Percentiles rank a stretch among this genome's conserved stretches.
These are phyloP conservation scores for Umbelopsis vinacea DNA, from an alignment of 192 early-diverging fungal species.

Conservation along the genomic window DNA sequence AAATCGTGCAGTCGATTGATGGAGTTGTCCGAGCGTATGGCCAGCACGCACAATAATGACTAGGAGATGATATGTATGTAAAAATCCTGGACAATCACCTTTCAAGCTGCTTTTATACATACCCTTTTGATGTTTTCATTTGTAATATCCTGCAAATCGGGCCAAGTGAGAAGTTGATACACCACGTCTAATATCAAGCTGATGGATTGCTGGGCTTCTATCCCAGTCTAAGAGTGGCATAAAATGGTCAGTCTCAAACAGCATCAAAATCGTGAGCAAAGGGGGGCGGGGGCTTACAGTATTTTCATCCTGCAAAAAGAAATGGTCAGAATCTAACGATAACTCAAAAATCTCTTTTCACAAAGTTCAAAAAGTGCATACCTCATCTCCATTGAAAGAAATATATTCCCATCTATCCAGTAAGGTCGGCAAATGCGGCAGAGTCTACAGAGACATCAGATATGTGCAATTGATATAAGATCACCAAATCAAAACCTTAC, in stretches of 20 bases:
- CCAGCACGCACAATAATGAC: background rate
- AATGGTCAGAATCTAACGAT: too few relatives aligned
- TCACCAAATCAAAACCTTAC: constrained; percentile 14
- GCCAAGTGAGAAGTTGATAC: constrained; percentile 41
- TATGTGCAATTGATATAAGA: background rate
- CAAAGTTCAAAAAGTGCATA: too few relatives aligned
- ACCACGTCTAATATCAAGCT: constrained; percentile 35
- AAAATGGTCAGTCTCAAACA: background rate
- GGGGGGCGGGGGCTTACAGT: background rate
- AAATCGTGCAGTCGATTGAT: constrained; percentile 13
- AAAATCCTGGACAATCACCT: background rate
- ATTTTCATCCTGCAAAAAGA: background rate
- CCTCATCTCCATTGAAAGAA: background rate
- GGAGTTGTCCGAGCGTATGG: background rate
- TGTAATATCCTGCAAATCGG: constrained; percentile 36
- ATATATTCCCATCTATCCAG: constrained; percentile 1
- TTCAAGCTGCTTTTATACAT: background rate
- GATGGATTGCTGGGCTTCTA: constrained; percentile 17
- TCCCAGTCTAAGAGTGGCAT: background rate
- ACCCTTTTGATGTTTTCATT: constrained; percentile 38
- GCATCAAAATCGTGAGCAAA: background rate
- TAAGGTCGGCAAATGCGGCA: background rate
- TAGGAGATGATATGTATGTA: background rate
- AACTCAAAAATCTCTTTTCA: too few relatives aligned
- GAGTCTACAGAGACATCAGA: background rate